Evolutionary conservation across 345 rosid genomes (phyloP), one percentile per base, ranked within the genome.

Genomic region (Erodium maritimum): DNA sequence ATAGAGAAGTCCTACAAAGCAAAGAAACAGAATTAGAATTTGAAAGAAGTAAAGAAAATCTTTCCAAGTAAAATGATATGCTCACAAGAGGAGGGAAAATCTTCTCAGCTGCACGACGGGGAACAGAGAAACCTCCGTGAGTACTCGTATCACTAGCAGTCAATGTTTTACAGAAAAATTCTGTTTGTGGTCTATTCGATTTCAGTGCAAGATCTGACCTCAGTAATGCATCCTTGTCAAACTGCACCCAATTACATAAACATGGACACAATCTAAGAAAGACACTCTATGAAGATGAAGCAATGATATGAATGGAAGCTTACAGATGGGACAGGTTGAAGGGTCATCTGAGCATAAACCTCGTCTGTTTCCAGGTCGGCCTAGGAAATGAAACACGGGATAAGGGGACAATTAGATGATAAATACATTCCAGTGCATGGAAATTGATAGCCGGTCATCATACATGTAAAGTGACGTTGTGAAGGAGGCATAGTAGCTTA

Each of bases 131-230:
- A 63, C 97, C 97, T 67, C 99, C 99, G 68, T 93, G 97, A 62
- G 99, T 89, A 77, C 97, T 93, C 0, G 97, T 93, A 65, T 93
- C 99, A 71, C 99, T 93, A 22, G 97, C 95, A 21, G 99, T 93
- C 69, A 93, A 69, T 23, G 91, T 89, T 81, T 93, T 93, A 64
- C 96, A 93, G 79, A 93, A 93, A 63, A 89, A 89, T 18, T 93
- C 99, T 6, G 88, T 73, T 67, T 76, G 96, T 19, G 82, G 87
- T 62, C 77, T 85, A 67, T 76, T 76, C 29, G 82, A 55, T 78
- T 79, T 85, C 50, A 89, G 82, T 19, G 88, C 77, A 65, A 87
- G 79, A 76, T 94, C 99, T 17, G 99, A 94, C 60, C 87, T 83
- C 71, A 94, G 65, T 65, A 94, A 61, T 0, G 88, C 95, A 61